These are phyloP conservation scores for Lepiota brunneoincarnata DNA, from an alignment of 768 basidiomycete species.

Conservation along the genomic window DNA sequence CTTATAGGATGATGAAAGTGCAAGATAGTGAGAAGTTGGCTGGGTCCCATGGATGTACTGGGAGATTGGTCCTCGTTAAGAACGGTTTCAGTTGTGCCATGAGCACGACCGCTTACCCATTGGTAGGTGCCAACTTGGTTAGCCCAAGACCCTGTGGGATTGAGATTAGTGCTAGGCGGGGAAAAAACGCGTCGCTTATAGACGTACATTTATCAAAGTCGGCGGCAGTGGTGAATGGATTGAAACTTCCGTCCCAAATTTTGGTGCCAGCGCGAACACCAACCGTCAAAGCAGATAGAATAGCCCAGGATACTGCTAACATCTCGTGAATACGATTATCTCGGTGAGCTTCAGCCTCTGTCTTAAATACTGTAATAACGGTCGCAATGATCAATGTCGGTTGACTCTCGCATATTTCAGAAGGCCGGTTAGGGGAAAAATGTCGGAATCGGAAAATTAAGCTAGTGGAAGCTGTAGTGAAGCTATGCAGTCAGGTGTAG, in stretches of 20 bases:
- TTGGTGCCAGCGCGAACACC: slow-evolving; percentile 45
- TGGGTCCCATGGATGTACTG: slow-evolving; percentile 56
- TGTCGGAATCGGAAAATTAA: slow-evolving; percentile 33
- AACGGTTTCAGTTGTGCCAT: neutral
- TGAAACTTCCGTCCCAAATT: slow-evolving; percentile 56
- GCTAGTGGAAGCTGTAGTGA: slow-evolving; percentile 11
- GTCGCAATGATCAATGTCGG: slow-evolving; percentile 29
- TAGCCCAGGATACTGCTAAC: slow-evolving; percentile 26
- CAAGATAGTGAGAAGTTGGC: slow-evolving; percentile 52
- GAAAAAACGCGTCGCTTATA: neutral
- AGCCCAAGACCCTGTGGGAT: slow-evolving; percentile 48
- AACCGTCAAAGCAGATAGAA: slow-evolving; percentile 31
- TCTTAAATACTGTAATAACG: slow-evolving; percentile 16
- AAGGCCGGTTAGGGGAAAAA: slow-evolving; percentile 31
- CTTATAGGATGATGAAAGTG: slow-evolving; percentile 47
- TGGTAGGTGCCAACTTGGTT: slow-evolving; percentile 54
- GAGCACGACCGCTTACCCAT: slow-evolving; percentile 38
- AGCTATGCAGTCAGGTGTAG: slow-evolving; percentile 4
- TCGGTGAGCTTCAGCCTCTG: neutral
- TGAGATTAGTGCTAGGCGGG: neutral
- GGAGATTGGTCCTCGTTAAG: neutral
- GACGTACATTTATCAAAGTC: slow-evolving; percentile 53
- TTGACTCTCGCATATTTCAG: slow-evolving; percentile 25
- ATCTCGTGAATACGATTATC: slow-evolving; percentile 17
- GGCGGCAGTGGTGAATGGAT: slow-evolving; percentile 38